phyloP scores from a whole-genome alignment of 441 rosid species.

The Erodium moschatum region DNA sequence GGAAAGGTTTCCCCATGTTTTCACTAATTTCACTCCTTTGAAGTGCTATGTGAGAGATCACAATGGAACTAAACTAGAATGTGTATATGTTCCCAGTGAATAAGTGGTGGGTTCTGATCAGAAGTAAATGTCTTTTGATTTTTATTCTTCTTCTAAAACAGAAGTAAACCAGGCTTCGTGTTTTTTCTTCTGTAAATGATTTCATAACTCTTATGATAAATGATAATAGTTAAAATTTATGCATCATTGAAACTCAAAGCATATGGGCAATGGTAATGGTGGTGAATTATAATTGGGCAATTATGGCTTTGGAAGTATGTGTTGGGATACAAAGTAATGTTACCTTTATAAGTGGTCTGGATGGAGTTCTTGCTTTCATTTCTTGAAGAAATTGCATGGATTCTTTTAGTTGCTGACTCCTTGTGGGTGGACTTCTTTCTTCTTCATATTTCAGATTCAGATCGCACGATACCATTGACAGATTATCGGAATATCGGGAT shows the following conservation, averaged over 20 bases:
- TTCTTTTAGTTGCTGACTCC: not conserved
- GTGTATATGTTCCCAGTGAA: not conserved
- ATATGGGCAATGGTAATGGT: too few species aligned
- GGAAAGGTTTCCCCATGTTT: not conserved
- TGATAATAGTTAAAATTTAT: too few species aligned
- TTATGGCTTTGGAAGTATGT: too few species aligned
- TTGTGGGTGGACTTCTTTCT: not conserved
- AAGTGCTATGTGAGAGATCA: too few species aligned
- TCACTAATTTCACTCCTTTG: not conserved
- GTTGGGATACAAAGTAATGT: too few species aligned
- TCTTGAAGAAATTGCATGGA: too few species aligned
- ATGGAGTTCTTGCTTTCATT: too few species aligned
- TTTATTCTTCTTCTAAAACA: not conserved
- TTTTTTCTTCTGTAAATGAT: too few species aligned
- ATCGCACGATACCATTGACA: slow-evolving; percentile 58
- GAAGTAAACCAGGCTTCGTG: not conserved
- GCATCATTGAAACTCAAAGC: too few species aligned
- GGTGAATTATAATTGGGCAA: too few species aligned
- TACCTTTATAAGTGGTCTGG: too few species aligned
- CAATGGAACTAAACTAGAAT: too few species aligned
- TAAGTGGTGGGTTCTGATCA: not conserved
- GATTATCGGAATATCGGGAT: slow-evolving; percentile 38
- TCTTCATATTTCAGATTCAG: slow-evolving; percentile 33
- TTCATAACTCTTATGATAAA: not conserved
- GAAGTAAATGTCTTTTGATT: not conserved